A percentile compares a stretch with the other conserved stretches of the same genome.
Conservation (phyloP, 768 basidiomycete genomes). For the Rhizopogon vulgaris region DNA sequence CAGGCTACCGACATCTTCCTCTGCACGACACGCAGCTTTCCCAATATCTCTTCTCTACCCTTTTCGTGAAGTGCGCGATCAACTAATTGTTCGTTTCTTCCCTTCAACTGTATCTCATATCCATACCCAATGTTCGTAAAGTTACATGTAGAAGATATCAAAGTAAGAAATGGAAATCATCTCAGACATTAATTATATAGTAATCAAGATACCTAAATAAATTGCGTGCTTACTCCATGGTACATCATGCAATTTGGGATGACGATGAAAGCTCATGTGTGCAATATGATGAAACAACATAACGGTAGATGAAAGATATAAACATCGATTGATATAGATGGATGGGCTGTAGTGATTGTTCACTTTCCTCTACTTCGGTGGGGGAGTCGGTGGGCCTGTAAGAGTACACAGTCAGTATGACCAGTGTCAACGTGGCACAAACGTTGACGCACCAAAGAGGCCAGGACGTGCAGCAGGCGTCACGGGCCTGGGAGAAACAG, state of each 20-base stretch:
- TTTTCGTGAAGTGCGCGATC: slow-evolving; percentile 70
- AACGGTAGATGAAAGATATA: background rate
- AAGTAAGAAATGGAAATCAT: background rate
- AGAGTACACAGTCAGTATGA: background rate
- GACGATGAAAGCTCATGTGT: background rate
- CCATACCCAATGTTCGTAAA: background rate
- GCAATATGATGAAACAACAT: background rate
- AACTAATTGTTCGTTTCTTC: background rate
- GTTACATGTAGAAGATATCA: background rate
- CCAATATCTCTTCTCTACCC: slow-evolving; percentile 89
- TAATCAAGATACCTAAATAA: background rate
- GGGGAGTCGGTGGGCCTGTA: slow-evolving; percentile 41
- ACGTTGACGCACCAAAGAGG: slow-evolving; percentile 50
- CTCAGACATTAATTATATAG: background rate
- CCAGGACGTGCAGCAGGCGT: slow-evolving; percentile 52
- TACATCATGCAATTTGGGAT: background rate
- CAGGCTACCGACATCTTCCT: slow-evolving; percentile 88
- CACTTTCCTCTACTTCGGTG: slow-evolving; percentile 31
- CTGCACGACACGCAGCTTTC: slow-evolving; percentile 83
- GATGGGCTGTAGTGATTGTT: background rate
- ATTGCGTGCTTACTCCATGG: background rate
- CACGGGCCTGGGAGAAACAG: slow-evolving; percentile 25
- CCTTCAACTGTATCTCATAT: background rate
- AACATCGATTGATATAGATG: background rate
- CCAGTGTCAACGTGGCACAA: background rate